Base-by-base conservation (phyloP, 208 protist genomes). In the Trypanosoma platydactyli region DNA sequence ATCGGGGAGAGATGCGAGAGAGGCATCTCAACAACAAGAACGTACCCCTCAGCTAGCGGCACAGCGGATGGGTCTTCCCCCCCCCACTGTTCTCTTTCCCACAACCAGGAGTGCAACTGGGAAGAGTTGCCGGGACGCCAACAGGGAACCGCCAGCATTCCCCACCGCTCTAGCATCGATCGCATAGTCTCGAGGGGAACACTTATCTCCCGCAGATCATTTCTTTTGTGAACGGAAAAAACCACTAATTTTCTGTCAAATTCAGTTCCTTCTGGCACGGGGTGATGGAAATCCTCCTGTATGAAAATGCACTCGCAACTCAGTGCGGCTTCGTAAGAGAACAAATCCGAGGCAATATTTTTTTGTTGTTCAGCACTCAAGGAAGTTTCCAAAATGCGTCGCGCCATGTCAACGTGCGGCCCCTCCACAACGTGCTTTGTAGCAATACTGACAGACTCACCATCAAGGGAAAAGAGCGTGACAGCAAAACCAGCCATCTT, bases 401-500 rank as follows among this genome's bases (percentile, higher is more conserved):
- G 46, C 12, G 91, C 88, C 24, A 83, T 40, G n/a, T 83, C 71
- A 24, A 92, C 91, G 66, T 96, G 91, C 0, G 61, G 68, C 20
- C 91, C 91, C n/a, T 77, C 84, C 9, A 89, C 61, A 30, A 73
- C 81, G 68, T 96, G 91, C 57, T 96, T 96, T 33, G 83, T 84
- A 75, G 85, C 81, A 61, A 92, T 40, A 56, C 65, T 42, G 35
- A 96, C 54, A 25, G n/a, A 64, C 15, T 50, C 50, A 16, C 88
- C 91, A 44, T 96, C 88, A 24, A 84, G 64, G 12, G 91, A 91
- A 68, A 89, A 91, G 16, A 93, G 42, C 2, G 82, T 92, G 30
- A 96, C 83, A 30, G 90, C 75, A 53, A 96, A 96, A 7, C 91
- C 91, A 22, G 91, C 91, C 79, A 96, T 82, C 69, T 96, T 96